Evolutionary conservation across 106 monocot species (phyloP).

Genomic region (Xerophyta viscosa): DNA sequence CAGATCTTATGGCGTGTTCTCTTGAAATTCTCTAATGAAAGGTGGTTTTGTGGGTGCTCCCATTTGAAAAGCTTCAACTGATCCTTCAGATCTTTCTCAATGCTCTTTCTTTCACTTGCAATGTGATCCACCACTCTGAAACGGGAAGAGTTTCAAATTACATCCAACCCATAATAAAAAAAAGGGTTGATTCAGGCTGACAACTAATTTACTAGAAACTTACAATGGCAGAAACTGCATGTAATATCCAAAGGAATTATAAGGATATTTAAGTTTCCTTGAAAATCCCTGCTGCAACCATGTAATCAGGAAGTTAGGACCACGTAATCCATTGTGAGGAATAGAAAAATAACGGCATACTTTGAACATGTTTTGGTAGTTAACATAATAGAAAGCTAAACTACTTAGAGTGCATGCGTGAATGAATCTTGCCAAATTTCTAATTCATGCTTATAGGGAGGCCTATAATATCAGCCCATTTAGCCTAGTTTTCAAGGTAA

Average conservation of each 20-base stretch:
- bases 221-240: slow-evolving; percentile 76
- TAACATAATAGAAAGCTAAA: too few species aligned
- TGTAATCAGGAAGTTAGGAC: too few species aligned
- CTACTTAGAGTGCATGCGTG: too few species aligned
- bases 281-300: slow-evolving; percentile 33
- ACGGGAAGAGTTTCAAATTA: neutral
- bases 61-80: slow-evolving; percentile 61
- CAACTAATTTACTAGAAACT: slow-evolving; percentile 16
- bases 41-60: slow-evolving; percentile 29
- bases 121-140: slow-evolving; percentile 61
- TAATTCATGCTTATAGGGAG: too few species aligned
- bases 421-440: too few species aligned
- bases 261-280: slow-evolving; percentile 61
- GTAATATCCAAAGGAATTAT: slow-evolving; percentile 89
- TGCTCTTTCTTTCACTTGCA: slow-evolving; percentile 29
- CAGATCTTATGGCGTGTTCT: slow-evolving; percentile 56
- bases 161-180: slow-evolving; percentile 1
- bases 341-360: neutral
- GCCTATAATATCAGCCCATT: too few species aligned
- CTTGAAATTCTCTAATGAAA: slow-evolving; percentile 55
- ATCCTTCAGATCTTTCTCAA: slow-evolving; percentile 68
- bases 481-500: too few species aligned
- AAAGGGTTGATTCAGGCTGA: slow-evolving; percentile 1
- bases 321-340: too few species aligned
- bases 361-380: too few species aligned